Base-by-base conservation (phyloP, 2,329 filamentous ascomycete genomes). In the Talaromyces pinophilus region DNA sequence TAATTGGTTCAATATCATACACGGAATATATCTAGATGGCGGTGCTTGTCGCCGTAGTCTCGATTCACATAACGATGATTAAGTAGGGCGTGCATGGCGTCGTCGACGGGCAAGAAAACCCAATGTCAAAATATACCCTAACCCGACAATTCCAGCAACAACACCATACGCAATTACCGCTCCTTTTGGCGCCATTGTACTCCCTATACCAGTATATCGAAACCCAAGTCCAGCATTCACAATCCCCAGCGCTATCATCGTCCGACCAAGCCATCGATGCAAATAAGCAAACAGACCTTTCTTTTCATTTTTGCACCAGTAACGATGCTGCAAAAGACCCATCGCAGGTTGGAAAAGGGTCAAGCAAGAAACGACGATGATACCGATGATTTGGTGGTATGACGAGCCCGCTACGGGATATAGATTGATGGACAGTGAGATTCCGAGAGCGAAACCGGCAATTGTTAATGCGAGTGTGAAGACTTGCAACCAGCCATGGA, bases 191-290 rank as follows among this genome's bases (percentile, higher is more conserved):
- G 63, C 54, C 64, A 68, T 3, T 72, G 72, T 17, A 72, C 73
- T n/a, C 76, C 76, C 79, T 40, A 78, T 75, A 25, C 80, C 76
- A 2, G 83, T 81, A 19, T 85, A 75, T 66, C 77, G 74, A 44
- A 87, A 79, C 0, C 85, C 85, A 0, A 87, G 73, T 0, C 85
- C 85, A n/a, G 83, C 85, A 70, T 87, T 87, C 72, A 87, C 78
- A 65, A 86, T 83, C 2, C 83, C 85, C 0, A 87, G 74, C 0
- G 81, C 76, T 13, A 87, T 81, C 25, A 82, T 77, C 33, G 78
- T 69, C 4, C 85, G 79, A 19, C 85, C 85, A 30, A 86, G 71
- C 85, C 85, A 87, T 59, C 86, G 77, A 70, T 88, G 85, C 2
- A 74, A n/a, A 67, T 83, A 79, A 0, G 82, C 83, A 72, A 81